Percentiles rank a stretch among this genome's conserved stretches.
Evolutionary conservation across 106 monocot species (phyloP).

Genomic region (Platanthera guangdongensis): DNA sequence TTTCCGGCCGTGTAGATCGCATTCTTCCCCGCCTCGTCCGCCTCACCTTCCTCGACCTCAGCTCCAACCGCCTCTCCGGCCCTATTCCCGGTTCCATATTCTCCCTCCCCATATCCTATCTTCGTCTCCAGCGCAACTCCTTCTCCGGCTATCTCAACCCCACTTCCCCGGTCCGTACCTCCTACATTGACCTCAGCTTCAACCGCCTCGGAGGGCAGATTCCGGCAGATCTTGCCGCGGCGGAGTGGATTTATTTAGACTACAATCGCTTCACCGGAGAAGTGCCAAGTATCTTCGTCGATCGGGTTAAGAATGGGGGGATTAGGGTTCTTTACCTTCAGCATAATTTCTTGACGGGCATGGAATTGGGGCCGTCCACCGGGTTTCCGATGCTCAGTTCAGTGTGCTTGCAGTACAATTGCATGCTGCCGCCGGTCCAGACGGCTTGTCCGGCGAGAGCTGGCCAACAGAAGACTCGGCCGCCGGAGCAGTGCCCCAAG

Average conservation of each 20-base stretch:
- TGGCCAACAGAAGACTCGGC: slow-evolving; percentile 38
- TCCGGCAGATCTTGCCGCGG: slow-evolving; percentile 36
- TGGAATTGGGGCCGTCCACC: slow-evolving; percentile 13
- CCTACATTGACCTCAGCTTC: slow-evolving; percentile 67
- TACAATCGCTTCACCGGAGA: slow-evolving; percentile 55
- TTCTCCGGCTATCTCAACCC: slow-evolving; percentile 25
- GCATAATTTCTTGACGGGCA: slow-evolving; percentile 60
- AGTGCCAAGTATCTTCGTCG: slow-evolving; percentile 37
- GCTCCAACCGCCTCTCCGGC: slow-evolving; percentile 38
- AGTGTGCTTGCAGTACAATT: slow-evolving; percentile 60
- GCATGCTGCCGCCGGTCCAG: slow-evolving; percentile 53
- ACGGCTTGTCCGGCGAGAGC: slow-evolving; percentile 40
- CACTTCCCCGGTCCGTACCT: slow-evolving; percentile 6
- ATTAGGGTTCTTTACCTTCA: slow-evolving; percentile 68
- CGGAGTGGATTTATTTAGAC: slow-evolving; percentile 57
- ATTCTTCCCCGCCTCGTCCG: slow-evolving; percentile 5
- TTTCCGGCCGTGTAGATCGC: slow-evolving; percentile 22
- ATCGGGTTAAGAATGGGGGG: slow-evolving; percentile 24
- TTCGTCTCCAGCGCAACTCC: slow-evolving; percentile 39
- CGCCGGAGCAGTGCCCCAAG: slow-evolving; percentile 34
- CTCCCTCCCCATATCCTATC: slow-evolving; percentile 21
- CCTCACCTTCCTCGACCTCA: slow-evolving; percentile 41
- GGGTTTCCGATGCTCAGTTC: slow-evolving; percentile 27
- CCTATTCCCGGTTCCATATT: slow-evolving; percentile 33
- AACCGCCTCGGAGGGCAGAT: slow-evolving; percentile 50